phyloP scores from a whole-genome alignment of 352 stramenopile species.

The Pythium sukuiense region DNA sequence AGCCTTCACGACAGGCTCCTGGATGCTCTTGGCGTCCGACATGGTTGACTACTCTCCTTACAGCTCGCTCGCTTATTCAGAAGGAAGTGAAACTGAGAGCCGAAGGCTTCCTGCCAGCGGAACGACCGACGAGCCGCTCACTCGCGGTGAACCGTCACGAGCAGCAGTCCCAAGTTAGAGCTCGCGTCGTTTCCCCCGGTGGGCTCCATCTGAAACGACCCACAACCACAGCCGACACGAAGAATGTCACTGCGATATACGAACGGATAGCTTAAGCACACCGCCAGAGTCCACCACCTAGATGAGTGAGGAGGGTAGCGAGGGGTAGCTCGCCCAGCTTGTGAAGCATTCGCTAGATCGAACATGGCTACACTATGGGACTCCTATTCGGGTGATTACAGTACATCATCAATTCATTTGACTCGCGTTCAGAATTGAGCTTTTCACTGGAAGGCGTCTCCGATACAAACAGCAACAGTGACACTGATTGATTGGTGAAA shows the following conservation, averaged over 20 bases:
- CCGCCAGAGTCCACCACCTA: too few relatives aligned
- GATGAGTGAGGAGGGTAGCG: too few relatives aligned
- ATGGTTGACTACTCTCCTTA: constrained; percentile 9
- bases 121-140: neutral
- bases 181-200: neutral
- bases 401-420: constrained; percentile 3
- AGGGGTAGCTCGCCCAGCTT: too few relatives aligned
- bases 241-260: neutral
- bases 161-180: neutral
- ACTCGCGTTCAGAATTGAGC: constrained; percentile 10
- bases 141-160: neutral
- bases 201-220: neutral
- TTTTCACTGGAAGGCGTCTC: constrained; percentile 1
- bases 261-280: too few relatives aligned
- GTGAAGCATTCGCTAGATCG: too few relatives aligned
- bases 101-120: neutral
- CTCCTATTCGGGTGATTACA: neutral
- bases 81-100: neutral
- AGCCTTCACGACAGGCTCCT: constrained; percentile 54
- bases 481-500: constrained; percentile 9
- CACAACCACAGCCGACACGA: neutral
- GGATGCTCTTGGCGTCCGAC: constrained; percentile 40
- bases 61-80: neutral
- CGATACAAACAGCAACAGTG: neutral
- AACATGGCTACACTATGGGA: neutral